Evolutionary conservation across 768 basidiomycete species (phyloP).

Genomic region (Psilocybe subaeruginosa): DNA sequence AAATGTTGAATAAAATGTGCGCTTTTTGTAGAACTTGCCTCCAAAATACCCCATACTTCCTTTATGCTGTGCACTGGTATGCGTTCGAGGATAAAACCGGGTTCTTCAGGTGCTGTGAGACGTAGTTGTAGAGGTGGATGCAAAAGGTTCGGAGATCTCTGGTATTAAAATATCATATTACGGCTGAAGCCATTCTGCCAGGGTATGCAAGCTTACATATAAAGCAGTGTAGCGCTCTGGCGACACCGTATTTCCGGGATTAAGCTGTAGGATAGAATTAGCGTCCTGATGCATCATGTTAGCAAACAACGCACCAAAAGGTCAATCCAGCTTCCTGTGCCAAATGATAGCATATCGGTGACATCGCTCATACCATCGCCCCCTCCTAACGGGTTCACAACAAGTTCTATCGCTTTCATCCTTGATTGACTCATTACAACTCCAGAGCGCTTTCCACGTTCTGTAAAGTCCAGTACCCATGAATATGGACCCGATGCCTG

Average conservation of each 20-base stretch:
- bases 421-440: constrained; percentile 75
- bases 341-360: constrained; percentile 45
- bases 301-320: constrained; percentile 44
- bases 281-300: constrained; percentile 1
- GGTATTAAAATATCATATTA: background rate
- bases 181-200: background rate
- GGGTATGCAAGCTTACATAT: constrained; percentile 51
- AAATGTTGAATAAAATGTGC: background rate
- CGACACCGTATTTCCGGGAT: constrained; percentile 46
- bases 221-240: constrained; percentile 68
- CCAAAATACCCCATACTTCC: constrained; percentile 76
- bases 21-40: constrained; percentile 43
- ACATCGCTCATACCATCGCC: constrained; percentile 40
- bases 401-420: constrained; percentile 71
- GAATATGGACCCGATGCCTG: constrained; percentile 33
- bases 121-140: constrained; percentile 76
- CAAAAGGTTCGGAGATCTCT: constrained; percentile 66
- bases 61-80: constrained; percentile 73
- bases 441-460: constrained; percentile 51
- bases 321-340: constrained; percentile 66
- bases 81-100: constrained; percentile 73
- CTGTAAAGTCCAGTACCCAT: constrained; percentile 79
- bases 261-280: constrained; percentile 45
- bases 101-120: constrained; percentile 70
- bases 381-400: constrained; percentile 59